Evolutionary conservation across 306 rosid species (phyloP).

Genomic region (Abrus pulchellus): DNA sequence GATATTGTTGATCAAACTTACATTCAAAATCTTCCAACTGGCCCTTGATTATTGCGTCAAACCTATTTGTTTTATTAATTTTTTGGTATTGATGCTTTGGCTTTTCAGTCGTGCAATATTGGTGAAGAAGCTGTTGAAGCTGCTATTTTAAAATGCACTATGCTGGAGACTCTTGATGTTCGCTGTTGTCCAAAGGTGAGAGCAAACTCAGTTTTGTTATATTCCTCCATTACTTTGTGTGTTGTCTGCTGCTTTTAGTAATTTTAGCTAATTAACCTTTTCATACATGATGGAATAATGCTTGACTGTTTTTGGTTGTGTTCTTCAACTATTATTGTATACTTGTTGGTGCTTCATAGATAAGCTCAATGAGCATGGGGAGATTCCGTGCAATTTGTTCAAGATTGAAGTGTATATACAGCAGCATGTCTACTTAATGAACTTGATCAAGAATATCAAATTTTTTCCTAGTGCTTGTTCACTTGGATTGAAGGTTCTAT

Average conservation of each 20-base stretch:
- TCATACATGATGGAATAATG: conserved; percentile 16
- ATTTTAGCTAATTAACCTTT: conserved; percentile 3
- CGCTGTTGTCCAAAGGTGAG: conserved; percentile 88
- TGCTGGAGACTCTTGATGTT: conserved; percentile 87
- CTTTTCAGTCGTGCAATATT: conserved; percentile 79
- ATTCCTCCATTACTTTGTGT: neutral
- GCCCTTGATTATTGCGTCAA: neutral
- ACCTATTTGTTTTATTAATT: neutral
- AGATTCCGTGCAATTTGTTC: conserved; percentile 70
- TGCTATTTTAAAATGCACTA: conserved; percentile 76
- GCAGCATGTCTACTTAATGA: conserved; percentile 65
- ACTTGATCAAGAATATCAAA: conserved; percentile 4
- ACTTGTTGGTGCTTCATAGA: conserved; percentile 52
- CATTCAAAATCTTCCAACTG: neutral
- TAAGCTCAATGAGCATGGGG: conserved; percentile 67
- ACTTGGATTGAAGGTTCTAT: conserved; percentile 19
- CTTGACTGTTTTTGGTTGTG: neutral
- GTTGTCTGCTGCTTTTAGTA: neutral
- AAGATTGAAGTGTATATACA: conserved; percentile 88
- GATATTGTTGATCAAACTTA: neutral
- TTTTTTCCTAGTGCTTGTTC: conserved; percentile 32
- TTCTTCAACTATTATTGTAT: conserved; percentile 6
- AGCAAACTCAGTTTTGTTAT: conserved; percentile 11
- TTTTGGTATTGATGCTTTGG: conserved; percentile 5
- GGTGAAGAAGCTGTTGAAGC: conserved; percentile 77